Percentiles rank a stretch among this genome's conserved stretches.
These are phyloP conservation scores for Hamigera avellanea DNA, from an alignment of 495 filamentous ascomycete genomes.

Conservation along the genomic window DNA sequence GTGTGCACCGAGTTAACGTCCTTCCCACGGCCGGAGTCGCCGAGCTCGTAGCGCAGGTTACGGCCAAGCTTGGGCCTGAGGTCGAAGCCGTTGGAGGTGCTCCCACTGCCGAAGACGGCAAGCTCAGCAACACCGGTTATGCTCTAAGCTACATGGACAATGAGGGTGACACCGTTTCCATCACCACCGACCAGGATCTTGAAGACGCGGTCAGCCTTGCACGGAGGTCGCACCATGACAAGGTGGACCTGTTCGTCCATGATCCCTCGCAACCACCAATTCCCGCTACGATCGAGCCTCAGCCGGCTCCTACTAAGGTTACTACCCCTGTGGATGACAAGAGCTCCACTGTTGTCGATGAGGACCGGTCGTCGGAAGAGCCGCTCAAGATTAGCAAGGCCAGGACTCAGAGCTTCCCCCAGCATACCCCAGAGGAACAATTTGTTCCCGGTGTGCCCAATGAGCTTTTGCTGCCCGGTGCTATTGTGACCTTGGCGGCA, in stretches of 20 bases:
- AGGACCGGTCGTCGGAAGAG: slow-evolving; percentile 43
- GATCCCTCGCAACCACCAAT: slow-evolving; percentile 80
- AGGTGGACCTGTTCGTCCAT: slow-evolving; percentile 96
- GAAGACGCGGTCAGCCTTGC: slow-evolving; percentile 81
- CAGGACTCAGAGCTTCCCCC: slow-evolving; percentile 18
- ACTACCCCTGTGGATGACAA: slow-evolving; percentile 48
- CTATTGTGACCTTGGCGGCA: slow-evolving; percentile 86
- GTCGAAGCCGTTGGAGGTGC: slow-evolving; percentile 75
- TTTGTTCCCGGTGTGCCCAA: slow-evolving; percentile 88
- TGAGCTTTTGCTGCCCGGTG: slow-evolving; percentile 84
- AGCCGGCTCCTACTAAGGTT: slow-evolving; percentile 44
- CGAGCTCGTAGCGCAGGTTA: slow-evolving; percentile 68
- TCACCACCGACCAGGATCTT: slow-evolving; percentile 91
- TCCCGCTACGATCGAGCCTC: slow-evolving; percentile 53
- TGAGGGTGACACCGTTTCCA: slow-evolving; percentile 93
- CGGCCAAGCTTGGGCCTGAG: slow-evolving; percentile 80
- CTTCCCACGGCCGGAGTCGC: slow-evolving; percentile 66
- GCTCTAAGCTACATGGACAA: slow-evolving; percentile 95
- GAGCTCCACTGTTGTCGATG: slow-evolving; percentile 36
- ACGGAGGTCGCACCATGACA: slow-evolving; percentile 63
- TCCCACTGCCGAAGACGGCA: slow-evolving; percentile 62
- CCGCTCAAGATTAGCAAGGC: slow-evolving; percentile 34
- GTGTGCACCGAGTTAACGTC: slow-evolving; percentile 87
- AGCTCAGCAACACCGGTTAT: slow-evolving; percentile 68
- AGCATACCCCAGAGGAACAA: slow-evolving; percentile 53